A percentile compares a stretch with the other conserved stretches of the same genome.
Evolutionary conservation across 768 basidiomycete genomes (phyloP).

Genomic region (Xanthoconium stramineum): DNA sequence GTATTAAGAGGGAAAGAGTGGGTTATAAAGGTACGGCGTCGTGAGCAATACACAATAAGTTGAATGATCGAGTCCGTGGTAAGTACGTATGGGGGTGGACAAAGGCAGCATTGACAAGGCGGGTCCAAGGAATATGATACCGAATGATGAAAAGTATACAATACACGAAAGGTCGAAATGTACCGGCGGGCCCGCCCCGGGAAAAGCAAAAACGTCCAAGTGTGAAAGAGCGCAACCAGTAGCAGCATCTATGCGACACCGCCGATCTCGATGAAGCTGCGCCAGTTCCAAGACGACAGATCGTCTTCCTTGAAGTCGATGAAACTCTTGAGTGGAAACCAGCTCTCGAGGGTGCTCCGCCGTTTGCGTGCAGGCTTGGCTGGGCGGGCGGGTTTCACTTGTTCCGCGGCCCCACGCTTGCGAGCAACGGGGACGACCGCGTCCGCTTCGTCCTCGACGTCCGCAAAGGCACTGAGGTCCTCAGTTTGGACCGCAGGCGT

Average conservation of each 20-base stretch:
- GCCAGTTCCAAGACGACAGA: slow-evolving; percentile 49
- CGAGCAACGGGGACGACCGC: slow-evolving; percentile 20
- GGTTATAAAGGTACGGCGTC: neutral
- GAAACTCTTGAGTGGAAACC: slow-evolving; percentile 61
- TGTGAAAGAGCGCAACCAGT: neutral
- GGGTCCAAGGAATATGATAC: slow-evolving; percentile 11
- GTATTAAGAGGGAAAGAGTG: slow-evolving; percentile 4
- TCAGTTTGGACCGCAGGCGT: slow-evolving; percentile 16
- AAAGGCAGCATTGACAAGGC: neutral
- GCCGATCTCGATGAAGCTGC: slow-evolving; percentile 62
- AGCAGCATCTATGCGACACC: slow-evolving; percentile 19
- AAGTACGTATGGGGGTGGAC: slow-evolving; percentile 20
- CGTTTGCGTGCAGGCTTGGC: slow-evolving; percentile 27
- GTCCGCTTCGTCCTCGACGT: slow-evolving; percentile 32
- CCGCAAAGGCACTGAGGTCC: slow-evolving; percentile 26
- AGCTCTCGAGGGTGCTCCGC: slow-evolving; percentile 44
- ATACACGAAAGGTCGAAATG: neutral
- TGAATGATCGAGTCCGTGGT: slow-evolving; percentile 15
- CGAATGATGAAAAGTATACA: slow-evolving; percentile 6
- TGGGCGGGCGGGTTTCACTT: slow-evolving; percentile 7
- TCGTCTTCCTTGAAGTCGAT: slow-evolving; percentile 58
- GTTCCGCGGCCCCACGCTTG: slow-evolving; percentile 8
- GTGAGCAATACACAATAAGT: slow-evolving; percentile 11
- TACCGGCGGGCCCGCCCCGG: slow-evolving; percentile 6
- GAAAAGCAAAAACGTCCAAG: neutral